phyloP scores from a whole-genome alignment of 2,329 filamentous ascomycete genomes.

The Hypoxylon sp. region DNA sequence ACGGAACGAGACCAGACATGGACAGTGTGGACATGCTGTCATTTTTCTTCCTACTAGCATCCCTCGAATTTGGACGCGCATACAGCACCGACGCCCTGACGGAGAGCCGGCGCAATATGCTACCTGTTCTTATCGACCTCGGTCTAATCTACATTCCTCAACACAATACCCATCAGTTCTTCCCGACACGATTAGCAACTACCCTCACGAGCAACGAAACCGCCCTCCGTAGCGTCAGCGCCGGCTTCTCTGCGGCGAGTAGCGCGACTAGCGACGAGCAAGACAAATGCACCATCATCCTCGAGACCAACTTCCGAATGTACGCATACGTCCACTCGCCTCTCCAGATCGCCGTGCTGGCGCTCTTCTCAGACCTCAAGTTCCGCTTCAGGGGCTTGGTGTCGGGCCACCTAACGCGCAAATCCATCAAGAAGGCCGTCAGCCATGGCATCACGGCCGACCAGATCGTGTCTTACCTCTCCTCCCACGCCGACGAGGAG shows the following conservation, averaged over 20 bases:
- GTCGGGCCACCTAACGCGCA: conserved; percentile 89
- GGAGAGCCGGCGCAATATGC: conserved; percentile 85
- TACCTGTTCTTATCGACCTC: conserved; percentile 92
- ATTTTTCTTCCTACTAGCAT: conserved; percentile 96
- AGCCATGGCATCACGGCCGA: conserved; percentile 92
- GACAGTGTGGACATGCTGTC: conserved; percentile 94
- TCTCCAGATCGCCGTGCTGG: conserved; percentile 93
- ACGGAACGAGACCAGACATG: conserved; percentile 71
- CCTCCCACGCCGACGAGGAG: conserved; percentile 93
- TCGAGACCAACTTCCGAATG: conserved; percentile 97
- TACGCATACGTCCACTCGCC: conserved; percentile 97
- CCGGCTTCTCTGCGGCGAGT: conserved; percentile 77
- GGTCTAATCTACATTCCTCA: conserved; percentile 86
- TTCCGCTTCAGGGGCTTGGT: conserved; percentile 96
- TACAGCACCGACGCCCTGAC: conserved; percentile 91
- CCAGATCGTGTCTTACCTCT: conserved; percentile 94
- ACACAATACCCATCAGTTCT: conserved; percentile 75
- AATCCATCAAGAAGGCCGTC: conserved; percentile 89
- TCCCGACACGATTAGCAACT: conserved; percentile 93
- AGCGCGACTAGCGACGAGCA: conserved; percentile 57
- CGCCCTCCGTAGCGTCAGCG: conserved; percentile 78
- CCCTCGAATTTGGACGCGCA: conserved; percentile 89
- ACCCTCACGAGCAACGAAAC: conserved; percentile 85
- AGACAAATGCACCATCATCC: conserved; percentile 86
- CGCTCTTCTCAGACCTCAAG: conserved; percentile 88